phyloP scores from a whole-genome alignment of 345 rosid species.

The Euphorbia lathyris region DNA sequence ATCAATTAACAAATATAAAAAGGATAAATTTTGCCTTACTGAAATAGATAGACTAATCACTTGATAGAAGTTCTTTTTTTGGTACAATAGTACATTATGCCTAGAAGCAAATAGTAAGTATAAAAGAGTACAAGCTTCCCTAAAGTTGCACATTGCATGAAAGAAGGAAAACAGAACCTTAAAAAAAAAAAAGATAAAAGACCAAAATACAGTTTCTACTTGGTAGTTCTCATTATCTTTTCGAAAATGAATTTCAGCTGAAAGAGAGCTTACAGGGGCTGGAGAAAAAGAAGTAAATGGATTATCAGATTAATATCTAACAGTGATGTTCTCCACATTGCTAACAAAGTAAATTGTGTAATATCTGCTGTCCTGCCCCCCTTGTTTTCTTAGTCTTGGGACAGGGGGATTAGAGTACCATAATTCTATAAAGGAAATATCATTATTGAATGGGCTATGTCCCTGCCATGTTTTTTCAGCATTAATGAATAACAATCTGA shows the following conservation, averaged over 20 bases:
- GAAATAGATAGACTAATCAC: background rate
- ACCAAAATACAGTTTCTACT: no score
- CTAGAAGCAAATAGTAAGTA: background rate
- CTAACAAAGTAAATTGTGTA: background rate
- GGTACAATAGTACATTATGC: background rate
- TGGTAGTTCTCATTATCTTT: no score
- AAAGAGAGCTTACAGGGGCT: background rate
- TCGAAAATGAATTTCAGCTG: background rate
- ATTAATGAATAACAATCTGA: background rate
- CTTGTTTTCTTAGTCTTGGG: background rate
- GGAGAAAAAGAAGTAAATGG: background rate
- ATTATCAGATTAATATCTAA: background rate
- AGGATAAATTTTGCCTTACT: background rate
- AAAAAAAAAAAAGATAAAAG: no score
- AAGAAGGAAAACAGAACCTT: background rate
- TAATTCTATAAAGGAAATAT: background rate
- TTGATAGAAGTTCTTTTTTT: background rate
- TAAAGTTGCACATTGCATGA: background rate
- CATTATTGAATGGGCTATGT: background rate
- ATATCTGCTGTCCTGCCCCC: background rate
- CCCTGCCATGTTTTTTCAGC: background rate
- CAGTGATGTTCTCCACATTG: background rate
- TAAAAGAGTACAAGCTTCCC: background rate
- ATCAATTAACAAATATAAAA: background rate
- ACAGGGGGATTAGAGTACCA: background rate